Percentiles rank a stretch among this genome's conserved stretches.
Conservation (phyloP, 345 rosid species). For the Boechera stricta region DNA sequence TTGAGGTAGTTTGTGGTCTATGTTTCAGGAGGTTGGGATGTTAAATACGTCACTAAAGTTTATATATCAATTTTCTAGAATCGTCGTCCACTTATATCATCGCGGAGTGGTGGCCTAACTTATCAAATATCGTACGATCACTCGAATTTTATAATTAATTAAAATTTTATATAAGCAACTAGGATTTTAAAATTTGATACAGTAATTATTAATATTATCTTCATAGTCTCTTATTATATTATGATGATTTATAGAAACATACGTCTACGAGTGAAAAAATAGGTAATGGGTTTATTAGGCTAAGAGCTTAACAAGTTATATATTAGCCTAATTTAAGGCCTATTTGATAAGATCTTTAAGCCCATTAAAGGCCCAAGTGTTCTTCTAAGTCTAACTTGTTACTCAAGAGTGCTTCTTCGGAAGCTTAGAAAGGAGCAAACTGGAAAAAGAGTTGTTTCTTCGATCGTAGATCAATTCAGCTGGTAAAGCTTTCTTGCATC, state of each 20-base stretch:
- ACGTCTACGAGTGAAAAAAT: not conserved
- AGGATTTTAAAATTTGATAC: slow-evolving; percentile 13
- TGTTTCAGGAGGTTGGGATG: slow-evolving; percentile 20
- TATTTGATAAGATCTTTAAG: not conserved
- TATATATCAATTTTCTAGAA: slow-evolving; percentile 11
- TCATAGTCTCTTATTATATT: slow-evolving; percentile 8
- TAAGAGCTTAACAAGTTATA: not conserved
- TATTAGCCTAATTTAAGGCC: not conserved
- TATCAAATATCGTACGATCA: slow-evolving; percentile 32
- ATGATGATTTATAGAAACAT: not conserved
- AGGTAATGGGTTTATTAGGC: not conserved
- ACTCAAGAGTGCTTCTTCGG: slow-evolving; percentile 27
- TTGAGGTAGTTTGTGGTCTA: slow-evolving; percentile 7
- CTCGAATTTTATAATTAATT: not conserved
- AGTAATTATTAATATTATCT: slow-evolving; percentile 26
- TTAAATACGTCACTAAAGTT: slow-evolving; percentile 15
- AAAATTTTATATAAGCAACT: slow-evolving; percentile 24
- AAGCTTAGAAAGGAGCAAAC: not conserved
- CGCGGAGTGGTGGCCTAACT: slow-evolving; percentile 45
- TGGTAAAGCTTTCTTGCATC: slow-evolving; percentile 6
- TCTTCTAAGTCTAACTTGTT: slow-evolving; percentile 26
- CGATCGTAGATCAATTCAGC: slow-evolving; percentile 26
- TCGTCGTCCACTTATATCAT: slow-evolving; percentile 41
- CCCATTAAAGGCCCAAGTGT: slow-evolving; percentile 22
- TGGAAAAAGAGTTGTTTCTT: slow-evolving; percentile 7